phyloP scores from a whole-genome alignment of 1,284 basidiomycete genomes.

The Sphaerobolus stellatus region DNA sequence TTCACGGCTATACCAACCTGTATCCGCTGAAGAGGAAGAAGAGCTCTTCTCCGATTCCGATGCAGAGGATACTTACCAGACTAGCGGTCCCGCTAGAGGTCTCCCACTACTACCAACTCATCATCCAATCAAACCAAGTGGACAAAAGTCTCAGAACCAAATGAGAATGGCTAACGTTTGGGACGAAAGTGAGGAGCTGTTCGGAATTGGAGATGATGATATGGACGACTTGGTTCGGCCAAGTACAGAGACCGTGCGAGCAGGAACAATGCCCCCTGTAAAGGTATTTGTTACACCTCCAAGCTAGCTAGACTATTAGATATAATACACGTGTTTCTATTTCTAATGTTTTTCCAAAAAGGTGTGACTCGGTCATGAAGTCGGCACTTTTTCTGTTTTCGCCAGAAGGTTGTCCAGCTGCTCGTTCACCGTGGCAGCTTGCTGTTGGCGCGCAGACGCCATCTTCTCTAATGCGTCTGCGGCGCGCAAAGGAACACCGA shows the following conservation, averaged over 20 bases:
- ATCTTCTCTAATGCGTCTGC: slow-evolving; percentile 48
- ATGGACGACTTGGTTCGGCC: slow-evolving; percentile 33
- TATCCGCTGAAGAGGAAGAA: slow-evolving; percentile 36
- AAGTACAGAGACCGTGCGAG: slow-evolving; percentile 6
- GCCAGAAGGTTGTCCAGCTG: slow-evolving; percentile 43
- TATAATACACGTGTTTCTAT: neutral
- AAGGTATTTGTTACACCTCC: slow-evolving; percentile 11
- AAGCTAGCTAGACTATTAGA: slow-evolving; percentile 3
- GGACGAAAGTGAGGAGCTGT: slow-evolving; percentile 77
- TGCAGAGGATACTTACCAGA: slow-evolving; percentile 56
- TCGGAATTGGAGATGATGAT: slow-evolving; percentile 64
- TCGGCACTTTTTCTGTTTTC: neutral
- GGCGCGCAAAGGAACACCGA: slow-evolving; percentile 42
- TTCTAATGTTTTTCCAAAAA: slow-evolving; percentile 3
- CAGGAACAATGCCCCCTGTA: slow-evolving; percentile 2
- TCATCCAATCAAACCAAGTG: slow-evolving; percentile 25
- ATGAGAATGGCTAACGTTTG: slow-evolving; percentile 61
- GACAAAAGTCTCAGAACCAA: slow-evolving; percentile 19
- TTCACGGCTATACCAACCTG: slow-evolving; percentile 67
- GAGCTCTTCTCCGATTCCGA: slow-evolving; percentile 38
- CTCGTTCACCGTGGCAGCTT: slow-evolving; percentile 38
- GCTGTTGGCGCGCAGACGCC: slow-evolving; percentile 34
- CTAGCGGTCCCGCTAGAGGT: slow-evolving; percentile 43
- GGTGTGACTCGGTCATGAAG: neutral
- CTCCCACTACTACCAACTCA: slow-evolving; percentile 62